Conservation (phyloP, 1,284 basidiomycete species). For the Ustilago shanxiensis region DNA sequence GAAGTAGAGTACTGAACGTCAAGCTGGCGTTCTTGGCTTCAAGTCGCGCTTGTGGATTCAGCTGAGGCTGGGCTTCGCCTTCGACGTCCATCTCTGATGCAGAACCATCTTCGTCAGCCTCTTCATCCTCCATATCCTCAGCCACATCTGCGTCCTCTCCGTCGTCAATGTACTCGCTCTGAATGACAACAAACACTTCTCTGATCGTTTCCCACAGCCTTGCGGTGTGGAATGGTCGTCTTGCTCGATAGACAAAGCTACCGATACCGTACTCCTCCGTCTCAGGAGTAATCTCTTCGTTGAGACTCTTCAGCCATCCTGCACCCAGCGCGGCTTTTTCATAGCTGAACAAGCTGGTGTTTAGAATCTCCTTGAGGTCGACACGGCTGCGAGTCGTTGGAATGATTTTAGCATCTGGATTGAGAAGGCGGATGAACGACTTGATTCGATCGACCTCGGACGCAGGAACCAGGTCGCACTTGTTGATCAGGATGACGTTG, state of each 20-base stretch:
- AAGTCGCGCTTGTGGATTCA: conserved; percentile 71
- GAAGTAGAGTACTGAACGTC: conserved; percentile 71
- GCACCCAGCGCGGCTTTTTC: conserved; percentile 71
- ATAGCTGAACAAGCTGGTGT: conserved; percentile 71
- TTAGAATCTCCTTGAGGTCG: conserved; percentile 70
- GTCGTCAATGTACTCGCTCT: conserved; percentile 69
- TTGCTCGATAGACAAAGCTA: conserved; percentile 61
- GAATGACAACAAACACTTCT: conserved; percentile 71
- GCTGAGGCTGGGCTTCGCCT: conserved; percentile 70
- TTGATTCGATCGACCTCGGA: conserved; percentile 68
- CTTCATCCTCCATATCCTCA: conserved; percentile 18
- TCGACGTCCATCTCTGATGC: conserved; percentile 38
- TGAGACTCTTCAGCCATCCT: conserved; percentile 72
- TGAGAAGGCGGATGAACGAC: conserved; percentile 70
- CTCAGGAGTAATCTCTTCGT: conserved; percentile 72
- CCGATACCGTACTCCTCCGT: conserved; percentile 70
- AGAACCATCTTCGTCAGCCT: conserved; percentile 17
- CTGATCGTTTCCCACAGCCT: conserved; percentile 72
- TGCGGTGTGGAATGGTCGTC: conserved; percentile 72
- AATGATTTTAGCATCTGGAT: conserved; percentile 71
- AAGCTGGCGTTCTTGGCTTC: conserved; percentile 70
- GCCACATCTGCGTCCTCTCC: conserved; percentile 53
- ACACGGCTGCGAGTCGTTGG: conserved; percentile 68
- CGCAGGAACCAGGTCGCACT: conserved; percentile 69
- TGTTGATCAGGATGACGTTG: conserved; percentile 72